Evolutionary conservation across 257 asterid species (phyloP), one percentile per base, ranked within the genome.

Genomic region (Linderniella brevidens): DNA sequence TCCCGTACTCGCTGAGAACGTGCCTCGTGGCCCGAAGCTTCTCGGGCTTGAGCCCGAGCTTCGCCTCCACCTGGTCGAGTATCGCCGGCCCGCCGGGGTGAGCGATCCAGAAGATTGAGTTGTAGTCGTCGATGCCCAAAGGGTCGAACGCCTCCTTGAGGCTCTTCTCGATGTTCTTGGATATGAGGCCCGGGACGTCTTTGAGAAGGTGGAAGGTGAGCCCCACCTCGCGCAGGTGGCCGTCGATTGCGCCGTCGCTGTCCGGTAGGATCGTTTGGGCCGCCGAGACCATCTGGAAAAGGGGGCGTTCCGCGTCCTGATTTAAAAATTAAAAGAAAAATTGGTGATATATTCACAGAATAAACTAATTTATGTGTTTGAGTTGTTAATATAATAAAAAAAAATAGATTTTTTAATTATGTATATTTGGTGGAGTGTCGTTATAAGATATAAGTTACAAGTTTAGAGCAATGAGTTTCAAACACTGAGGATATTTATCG

Each of bases 41-140:
- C 18, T 70, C 77, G 2, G 83, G 83, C 58, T 65, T 35, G 0
- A 81, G 63, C 3, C 54, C 76, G 41, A 81, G 13, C n/a, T 71
- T 71, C 11, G 14, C 36, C 55, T 82, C 93, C 8, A 82, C 77
- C 62, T 73, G 83, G 40, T 82, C 86, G 11, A 82, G 41, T 1
- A 82, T 76, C 8, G 82, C 92, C 0, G 75, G 82, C 46, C 94
- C 94, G 0, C 94, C 92, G 0, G 87, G 92, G n/a, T 82, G 94
- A 0, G 78, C 82, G 0, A 76, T 62, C 92, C 85, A 80, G 51
- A 80, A 80, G 0, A 80, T 8, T 0, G 81, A 67, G 57, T 77
- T 80, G 87, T 87, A 80, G n/a, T 80, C 84, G 0, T 77, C 51
- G 1, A 80, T 69, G 0, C 79, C 80, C 5, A 72, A 11, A 0